phyloP scores from a whole-genome alignment of 1,284 basidiomycete species.

The Mixia osmundae region DNA sequence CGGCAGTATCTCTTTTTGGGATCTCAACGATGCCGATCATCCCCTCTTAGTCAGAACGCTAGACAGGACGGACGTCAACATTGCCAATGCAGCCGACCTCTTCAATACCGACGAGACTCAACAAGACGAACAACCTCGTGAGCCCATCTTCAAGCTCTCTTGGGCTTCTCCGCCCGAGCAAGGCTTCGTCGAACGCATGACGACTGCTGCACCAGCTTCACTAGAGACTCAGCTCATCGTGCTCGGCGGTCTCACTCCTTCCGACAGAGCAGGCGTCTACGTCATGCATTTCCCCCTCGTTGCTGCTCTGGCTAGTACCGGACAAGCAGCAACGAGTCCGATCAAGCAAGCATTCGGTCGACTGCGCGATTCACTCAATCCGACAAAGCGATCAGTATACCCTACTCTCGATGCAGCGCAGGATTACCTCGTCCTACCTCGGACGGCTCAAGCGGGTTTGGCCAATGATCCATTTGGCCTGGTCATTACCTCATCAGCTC shows the following conservation, averaged over 20 bases:
- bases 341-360: background rate
- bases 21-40: constrained; percentile 50
- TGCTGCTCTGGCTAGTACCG: constrained; percentile 26
- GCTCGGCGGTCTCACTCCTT: constrained; percentile 42
- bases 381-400: constrained; percentile 38
- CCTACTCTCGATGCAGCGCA: constrained; percentile 35
- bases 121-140: constrained; percentile 24
- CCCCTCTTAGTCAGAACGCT: constrained; percentile 58
- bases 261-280: constrained; percentile 40
- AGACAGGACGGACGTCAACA: constrained; percentile 27
- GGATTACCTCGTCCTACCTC: constrained; percentile 55
- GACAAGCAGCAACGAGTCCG: background rate
- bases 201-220: constrained; percentile 15
- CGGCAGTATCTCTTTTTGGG: constrained; percentile 70
- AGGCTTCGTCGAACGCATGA: constrained; percentile 17
- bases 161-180: constrained; percentile 52
- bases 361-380: constrained; percentile 35
- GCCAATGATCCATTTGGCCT: constrained; percentile 47
- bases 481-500: constrained; percentile 20
- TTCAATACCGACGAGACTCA: constrained; percentile 23
- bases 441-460: constrained; percentile 46
- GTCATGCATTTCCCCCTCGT: constrained; percentile 48
- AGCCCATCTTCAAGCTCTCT: constrained; percentile 68
- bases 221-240: constrained; percentile 28
- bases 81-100: constrained; percentile 24